Percentiles rank a stretch among this genome's conserved stretches.
phyloP scores from a whole-genome alignment of 805 yeast genomes.

The Candida golubevii region DNA sequence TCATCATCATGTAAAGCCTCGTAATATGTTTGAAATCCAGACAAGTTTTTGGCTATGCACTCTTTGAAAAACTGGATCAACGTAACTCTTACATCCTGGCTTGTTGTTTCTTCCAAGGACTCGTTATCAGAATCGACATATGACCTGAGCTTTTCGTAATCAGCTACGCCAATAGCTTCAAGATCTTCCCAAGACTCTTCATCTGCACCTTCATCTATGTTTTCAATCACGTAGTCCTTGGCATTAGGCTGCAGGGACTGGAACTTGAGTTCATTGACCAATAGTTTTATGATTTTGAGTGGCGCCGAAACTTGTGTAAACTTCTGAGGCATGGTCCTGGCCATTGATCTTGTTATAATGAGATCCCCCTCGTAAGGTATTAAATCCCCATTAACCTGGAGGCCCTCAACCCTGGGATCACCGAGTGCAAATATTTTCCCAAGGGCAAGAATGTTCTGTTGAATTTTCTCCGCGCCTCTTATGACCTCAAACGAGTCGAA shows the following conservation, averaged over 20 bases:
- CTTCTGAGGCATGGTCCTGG: slow-evolving; percentile 56
- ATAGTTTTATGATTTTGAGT: slow-evolving; percentile 65
- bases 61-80: slow-evolving; percentile 53
- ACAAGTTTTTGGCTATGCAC: slow-evolving; percentile 45
- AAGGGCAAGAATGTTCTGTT: slow-evolving; percentile 65
- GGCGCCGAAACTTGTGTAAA: slow-evolving; percentile 67
- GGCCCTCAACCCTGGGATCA: slow-evolving; percentile 46
- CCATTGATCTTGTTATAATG: slow-evolving; percentile 85
- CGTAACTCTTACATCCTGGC: slow-evolving; percentile 36
- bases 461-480: slow-evolving; percentile 71
- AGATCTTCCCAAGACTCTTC: slow-evolving; percentile 70
- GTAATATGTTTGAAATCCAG: slow-evolving; percentile 51
- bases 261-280: slow-evolving; percentile 63
- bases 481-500: slow-evolving; percentile 74
- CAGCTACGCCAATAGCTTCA: slow-evolving; percentile 60
- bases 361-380: slow-evolving; percentile 55
- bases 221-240: slow-evolving; percentile 29
- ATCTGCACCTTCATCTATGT: slow-evolving; percentile 32
- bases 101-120: slow-evolving; percentile 27
- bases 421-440: slow-evolving; percentile 58
- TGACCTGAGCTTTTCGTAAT: slow-evolving; percentile 57
- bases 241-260: slow-evolving; percentile 53
- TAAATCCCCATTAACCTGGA: slow-evolving; percentile 75
- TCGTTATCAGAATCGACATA: slow-evolving; percentile 45
- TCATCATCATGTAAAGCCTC: slow-evolving; percentile 48